Conservation (phyloP, 768 basidiomycete species). For the Ramaria sp. region DNA sequence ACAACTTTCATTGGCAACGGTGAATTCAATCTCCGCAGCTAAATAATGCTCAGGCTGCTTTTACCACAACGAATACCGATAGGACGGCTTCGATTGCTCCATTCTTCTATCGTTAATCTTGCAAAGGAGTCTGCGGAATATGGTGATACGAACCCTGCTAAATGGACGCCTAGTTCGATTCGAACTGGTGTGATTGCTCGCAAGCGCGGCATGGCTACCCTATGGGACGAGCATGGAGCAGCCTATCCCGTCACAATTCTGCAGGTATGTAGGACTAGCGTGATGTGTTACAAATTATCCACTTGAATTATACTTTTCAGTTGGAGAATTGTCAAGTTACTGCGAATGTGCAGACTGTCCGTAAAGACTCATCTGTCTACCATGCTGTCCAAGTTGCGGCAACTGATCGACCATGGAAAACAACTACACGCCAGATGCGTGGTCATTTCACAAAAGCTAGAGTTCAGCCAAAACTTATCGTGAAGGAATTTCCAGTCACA, state of each 20-base stretch:
- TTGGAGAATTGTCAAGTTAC: constrained; percentile 87
- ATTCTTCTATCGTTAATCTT: neutral
- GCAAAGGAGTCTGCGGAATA: constrained; percentile 7
- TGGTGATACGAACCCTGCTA: constrained; percentile 21
- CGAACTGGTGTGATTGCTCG: constrained; percentile 89
- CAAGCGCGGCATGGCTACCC: constrained; percentile 90
- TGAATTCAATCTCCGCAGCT: constrained; percentile 3
- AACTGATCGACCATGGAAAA: constrained; percentile 61
- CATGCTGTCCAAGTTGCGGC: constrained; percentile 94
- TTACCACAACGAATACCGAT: neutral
- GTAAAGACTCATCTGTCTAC: constrained; percentile 60
- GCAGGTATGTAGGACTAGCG: constrained; percentile 48
- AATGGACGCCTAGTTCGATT: constrained; percentile 80
- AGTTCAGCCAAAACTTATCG: constrained; percentile 70
- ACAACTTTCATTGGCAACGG: neutral
- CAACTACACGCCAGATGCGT: constrained; percentile 66
- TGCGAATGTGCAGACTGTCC: constrained; percentile 56
- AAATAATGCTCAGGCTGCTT: neutral
- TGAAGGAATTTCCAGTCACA: constrained; percentile 84
- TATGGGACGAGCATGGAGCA: constrained; percentile 88
- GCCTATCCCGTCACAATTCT: constrained; percentile 88
- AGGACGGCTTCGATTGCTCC: neutral
- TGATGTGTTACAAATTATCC: constrained; percentile 4
- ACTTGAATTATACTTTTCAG: constrained; percentile 26
- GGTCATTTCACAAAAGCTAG: constrained; percentile 84